These are phyloP conservation scores for Tricholomella constricta DNA, from an alignment of 768 basidiomycete species.

Conservation along the genomic window DNA sequence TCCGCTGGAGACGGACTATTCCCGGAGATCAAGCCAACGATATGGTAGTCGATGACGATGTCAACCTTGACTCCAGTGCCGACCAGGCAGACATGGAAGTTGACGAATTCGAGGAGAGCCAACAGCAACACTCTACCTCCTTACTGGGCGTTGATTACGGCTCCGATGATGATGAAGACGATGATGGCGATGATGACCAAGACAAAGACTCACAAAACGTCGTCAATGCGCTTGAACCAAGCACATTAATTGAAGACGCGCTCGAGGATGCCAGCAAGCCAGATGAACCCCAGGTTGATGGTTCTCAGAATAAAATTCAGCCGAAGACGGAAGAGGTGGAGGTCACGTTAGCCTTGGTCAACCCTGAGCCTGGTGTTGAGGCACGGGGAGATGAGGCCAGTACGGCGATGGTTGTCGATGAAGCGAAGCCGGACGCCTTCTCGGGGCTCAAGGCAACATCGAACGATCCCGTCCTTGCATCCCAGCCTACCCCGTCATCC, in stretches of 20 bases:
- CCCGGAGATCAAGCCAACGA: slow-evolving; percentile 33
- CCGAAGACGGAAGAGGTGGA: slow-evolving; percentile 56
- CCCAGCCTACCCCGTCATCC: slow-evolving; percentile 43
- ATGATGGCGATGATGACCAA: slow-evolving; percentile 61
- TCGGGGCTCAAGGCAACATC: slow-evolving; percentile 57
- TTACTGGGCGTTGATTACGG: slow-evolving; percentile 53
- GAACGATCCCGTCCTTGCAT: slow-evolving; percentile 53
- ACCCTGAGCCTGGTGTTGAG: not conserved
- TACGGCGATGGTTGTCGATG: slow-evolving; percentile 29
- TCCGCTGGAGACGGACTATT: slow-evolving; percentile 59
- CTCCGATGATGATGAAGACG: slow-evolving; percentile 70
- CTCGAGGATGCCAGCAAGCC: slow-evolving; percentile 37
- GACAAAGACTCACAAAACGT: slow-evolving; percentile 55
- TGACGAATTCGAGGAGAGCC: slow-evolving; percentile 21
- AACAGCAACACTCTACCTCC: slow-evolving; percentile 24
- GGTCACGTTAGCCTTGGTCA: slow-evolving; percentile 46
- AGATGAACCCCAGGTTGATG: slow-evolving; percentile 25
- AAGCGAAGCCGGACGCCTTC: slow-evolving; percentile 30
- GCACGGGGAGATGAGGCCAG: not conserved
- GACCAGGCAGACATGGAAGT: slow-evolving; percentile 27
- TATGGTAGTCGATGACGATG: slow-evolving; percentile 31
- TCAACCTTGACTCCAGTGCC: slow-evolving; percentile 7
- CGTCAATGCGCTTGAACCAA: slow-evolving; percentile 61
- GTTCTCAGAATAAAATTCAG: slow-evolving; percentile 28
- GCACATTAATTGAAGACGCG: slow-evolving; percentile 57